Conservation (phyloP, 257 asterid genomes). For the Gentiana macrophylla region DNA sequence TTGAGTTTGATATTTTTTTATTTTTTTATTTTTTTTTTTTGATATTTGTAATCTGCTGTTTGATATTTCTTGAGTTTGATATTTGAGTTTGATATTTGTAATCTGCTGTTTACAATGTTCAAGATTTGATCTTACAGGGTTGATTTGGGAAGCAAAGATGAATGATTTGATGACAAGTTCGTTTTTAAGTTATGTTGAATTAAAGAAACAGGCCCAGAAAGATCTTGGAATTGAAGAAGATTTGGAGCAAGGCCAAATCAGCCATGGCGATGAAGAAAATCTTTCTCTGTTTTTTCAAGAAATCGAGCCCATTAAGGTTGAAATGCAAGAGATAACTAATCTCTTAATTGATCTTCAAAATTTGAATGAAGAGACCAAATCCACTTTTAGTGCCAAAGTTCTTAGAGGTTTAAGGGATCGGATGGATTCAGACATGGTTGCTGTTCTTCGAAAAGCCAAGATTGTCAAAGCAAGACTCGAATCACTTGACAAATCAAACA, state of each 20-base stretch:
- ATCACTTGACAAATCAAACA: slow-evolving; percentile 50
- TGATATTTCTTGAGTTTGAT: too few relatives aligned
- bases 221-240: slow-evolving; percentile 46
- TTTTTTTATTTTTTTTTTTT: too few relatives aligned
- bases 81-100: too few relatives aligned
- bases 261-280: slow-evolving; percentile 38
- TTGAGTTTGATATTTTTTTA: too few relatives aligned
- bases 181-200: slow-evolving; percentile 59
- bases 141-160: slow-evolving; percentile 27
- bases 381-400: slow-evolving; percentile 37
- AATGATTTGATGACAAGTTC: slow-evolving; percentile 76
- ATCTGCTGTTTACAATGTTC: too few relatives aligned
- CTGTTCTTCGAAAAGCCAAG: slow-evolving; percentile 54
- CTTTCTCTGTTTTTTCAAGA: slow-evolving; percentile 58
- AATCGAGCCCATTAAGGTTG: slow-evolving; percentile 37
- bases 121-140: too few relatives aligned
- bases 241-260: slow-evolving; percentile 61
- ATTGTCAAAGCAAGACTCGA: slow-evolving; percentile 50
- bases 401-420: slow-evolving; percentile 59
- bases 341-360: slow-evolving; percentile 58
- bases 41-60: too few relatives aligned
- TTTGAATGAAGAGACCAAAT: slow-evolving; percentile 44
- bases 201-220: slow-evolving; percentile 67
- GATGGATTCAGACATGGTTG: slow-evolving; percentile 46
- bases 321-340: slow-evolving; percentile 59